Evolutionary conservation across 768 basidiomycete species (phyloP).

Genomic region (Boletus rufocinnamomeus): DNA sequence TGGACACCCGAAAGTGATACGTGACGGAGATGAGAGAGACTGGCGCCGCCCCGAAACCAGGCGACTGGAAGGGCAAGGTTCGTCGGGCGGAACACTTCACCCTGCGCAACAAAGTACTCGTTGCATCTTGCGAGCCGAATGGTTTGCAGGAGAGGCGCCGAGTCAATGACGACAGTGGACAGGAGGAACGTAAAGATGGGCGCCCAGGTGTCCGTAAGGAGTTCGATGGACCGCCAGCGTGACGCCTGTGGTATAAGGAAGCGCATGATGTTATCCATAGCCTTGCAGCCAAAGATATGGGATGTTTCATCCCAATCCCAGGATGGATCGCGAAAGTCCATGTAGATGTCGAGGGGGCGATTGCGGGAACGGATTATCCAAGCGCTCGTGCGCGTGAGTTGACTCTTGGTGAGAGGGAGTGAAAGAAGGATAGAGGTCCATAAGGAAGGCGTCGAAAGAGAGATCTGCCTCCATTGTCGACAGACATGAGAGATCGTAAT

Average conservation of each 20-base stretch:
- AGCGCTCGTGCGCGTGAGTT: slow-evolving; percentile 39
- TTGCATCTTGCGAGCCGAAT: slow-evolving; percentile 58
- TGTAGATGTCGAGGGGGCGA: slow-evolving; percentile 49
- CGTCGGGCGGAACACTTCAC: slow-evolving; percentile 47
- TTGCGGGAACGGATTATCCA: slow-evolving; percentile 49
- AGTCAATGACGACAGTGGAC: slow-evolving; percentile 36
- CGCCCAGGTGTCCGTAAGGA: slow-evolving; percentile 62
- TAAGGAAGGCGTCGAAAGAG: slow-evolving; percentile 45
- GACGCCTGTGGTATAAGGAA: slow-evolving; percentile 45
- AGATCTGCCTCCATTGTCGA: slow-evolving; percentile 49
- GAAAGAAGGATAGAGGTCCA: slow-evolving; percentile 55
- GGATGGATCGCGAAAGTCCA: slow-evolving; percentile 59
- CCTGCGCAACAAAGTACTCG: slow-evolving; percentile 51
- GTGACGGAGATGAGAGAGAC: slow-evolving; percentile 37
- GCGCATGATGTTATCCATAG: slow-evolving; percentile 47
- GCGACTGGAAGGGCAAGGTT: slow-evolving; percentile 41
- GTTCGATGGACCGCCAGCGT: slow-evolving; percentile 50
- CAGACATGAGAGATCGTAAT: slow-evolving; percentile 50
- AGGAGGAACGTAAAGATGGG: slow-evolving; percentile 56
- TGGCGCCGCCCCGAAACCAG: slow-evolving; percentile 42
- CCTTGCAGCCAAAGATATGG: slow-evolving; percentile 44
- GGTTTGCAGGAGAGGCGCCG: slow-evolving; percentile 40
- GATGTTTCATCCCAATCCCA: slow-evolving; percentile 56
- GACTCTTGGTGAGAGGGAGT: slow-evolving; percentile 41
- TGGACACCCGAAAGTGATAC: slow-evolving; percentile 59